Conservation (phyloP, 306 rosid species). For the Vigna mungo region DNA sequence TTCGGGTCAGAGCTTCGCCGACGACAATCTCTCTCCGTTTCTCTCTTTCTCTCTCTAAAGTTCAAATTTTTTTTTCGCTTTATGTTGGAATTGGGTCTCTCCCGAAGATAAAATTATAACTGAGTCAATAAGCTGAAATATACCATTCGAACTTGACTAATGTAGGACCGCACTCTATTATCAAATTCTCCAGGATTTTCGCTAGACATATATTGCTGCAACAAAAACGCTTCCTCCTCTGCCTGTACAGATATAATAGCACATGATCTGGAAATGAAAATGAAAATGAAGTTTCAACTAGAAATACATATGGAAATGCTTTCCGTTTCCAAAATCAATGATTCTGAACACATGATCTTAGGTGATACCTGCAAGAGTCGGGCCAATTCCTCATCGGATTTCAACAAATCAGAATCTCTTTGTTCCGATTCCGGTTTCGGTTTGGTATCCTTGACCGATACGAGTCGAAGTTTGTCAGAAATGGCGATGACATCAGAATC, state of each 20-base stretch:
- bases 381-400: slow-evolving; percentile 79
- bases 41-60: too few species aligned
- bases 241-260: slow-evolving; percentile 43
- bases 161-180: slow-evolving; percentile 56
- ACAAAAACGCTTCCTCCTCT: slow-evolving; percentile 76
- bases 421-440: slow-evolving; percentile 35
- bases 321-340: background rate
- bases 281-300: background rate
- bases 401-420: slow-evolving; percentile 42
- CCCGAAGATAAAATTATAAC: background rate
- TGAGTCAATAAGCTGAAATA: slow-evolving; percentile 12
- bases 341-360: background rate
- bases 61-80: too few species aligned
- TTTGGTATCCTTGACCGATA: slow-evolving; percentile 51
- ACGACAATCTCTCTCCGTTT: too few species aligned
- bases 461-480: slow-evolving; percentile 68
- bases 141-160: slow-evolving; percentile 74
- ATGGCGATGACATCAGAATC: too few species aligned
- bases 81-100: too few species aligned
- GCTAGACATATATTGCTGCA: slow-evolving; percentile 59
- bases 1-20: too few species aligned
- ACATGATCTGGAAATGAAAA: background rate
- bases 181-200: slow-evolving; percentile 53
- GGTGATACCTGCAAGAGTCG: slow-evolving; percentile 65
- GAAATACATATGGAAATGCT: background rate